Conservation (phyloP, 371 early-diverging fungal species). For the Encephalitozoon intestinalis region DNA sequence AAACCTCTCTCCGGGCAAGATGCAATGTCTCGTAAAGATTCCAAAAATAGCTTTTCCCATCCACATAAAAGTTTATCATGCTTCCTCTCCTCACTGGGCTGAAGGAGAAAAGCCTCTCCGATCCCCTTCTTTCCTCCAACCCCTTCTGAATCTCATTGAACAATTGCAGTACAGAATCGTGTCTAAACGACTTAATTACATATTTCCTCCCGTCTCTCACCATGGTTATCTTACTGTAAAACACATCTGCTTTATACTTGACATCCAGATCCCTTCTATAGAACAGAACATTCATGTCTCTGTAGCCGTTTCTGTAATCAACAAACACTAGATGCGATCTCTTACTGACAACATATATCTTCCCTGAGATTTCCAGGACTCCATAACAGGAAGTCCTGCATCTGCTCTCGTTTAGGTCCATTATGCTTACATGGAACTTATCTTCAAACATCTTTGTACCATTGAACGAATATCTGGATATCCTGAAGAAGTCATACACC, state of each 20-base stretch:
- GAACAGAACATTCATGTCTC: not conserved
- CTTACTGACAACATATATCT: constrained; percentile 22
- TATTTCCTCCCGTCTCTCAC: constrained; percentile 46
- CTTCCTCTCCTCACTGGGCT: not conserved
- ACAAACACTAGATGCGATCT: constrained; percentile 1
- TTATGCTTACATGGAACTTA: not conserved
- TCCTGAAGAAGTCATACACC: constrained; percentile 11
- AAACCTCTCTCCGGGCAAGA: constrained; percentile 68
- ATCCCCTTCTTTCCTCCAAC: not conserved
- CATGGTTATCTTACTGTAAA: not conserved
- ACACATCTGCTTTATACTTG: not conserved
- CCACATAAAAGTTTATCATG: constrained; percentile 67
- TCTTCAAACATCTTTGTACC: constrained; percentile 32
- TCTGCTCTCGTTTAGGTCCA: not conserved
- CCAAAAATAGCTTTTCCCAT: constrained; percentile 73
- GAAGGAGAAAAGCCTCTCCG: not conserved
- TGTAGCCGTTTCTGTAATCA: constrained; percentile 4
- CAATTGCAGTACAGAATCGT: not conserved
- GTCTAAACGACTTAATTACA: not conserved
- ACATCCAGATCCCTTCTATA: not conserved
- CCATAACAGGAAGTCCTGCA: not conserved
- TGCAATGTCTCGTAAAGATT: constrained; percentile 70
- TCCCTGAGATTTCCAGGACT: not conserved
- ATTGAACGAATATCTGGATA: constrained; percentile 8
- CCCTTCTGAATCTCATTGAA: not conserved